These are phyloP conservation scores for Cryphonectria radicalis DNA, from an alignment of 2,329 filamentous ascomycete species.

Conservation along the genomic window DNA sequence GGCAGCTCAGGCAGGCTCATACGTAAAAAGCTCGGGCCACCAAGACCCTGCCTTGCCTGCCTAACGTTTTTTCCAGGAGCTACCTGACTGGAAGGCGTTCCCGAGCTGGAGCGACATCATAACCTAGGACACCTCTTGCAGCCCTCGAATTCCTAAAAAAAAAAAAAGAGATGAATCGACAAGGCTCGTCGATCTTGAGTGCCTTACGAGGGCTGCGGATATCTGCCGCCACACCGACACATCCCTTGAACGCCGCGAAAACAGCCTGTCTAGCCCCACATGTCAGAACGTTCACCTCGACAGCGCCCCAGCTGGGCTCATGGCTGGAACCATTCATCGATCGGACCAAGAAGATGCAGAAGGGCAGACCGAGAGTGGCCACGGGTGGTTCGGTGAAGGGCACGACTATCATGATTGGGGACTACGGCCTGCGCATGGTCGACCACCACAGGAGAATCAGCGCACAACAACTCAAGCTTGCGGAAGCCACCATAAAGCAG, in stretches of 20 bases:
- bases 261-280: constrained; percentile 42
- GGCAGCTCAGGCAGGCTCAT: constrained; percentile 10
- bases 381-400: constrained; percentile 91
- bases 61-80: constrained; percentile 19
- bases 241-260: constrained; percentile 42
- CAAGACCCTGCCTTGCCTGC: constrained; percentile 15
- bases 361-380: constrained; percentile 83
- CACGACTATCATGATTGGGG: constrained; percentile 94
- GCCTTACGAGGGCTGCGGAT: constrained; percentile 57
- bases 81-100: constrained; percentile 14
- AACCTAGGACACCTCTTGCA: neutral
- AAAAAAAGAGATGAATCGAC: constrained; percentile 53
- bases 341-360: constrained; percentile 86
- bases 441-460: constrained; percentile 93
- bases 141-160: constrained; percentile 10
- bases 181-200: constrained; percentile 50
- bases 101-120: constrained; percentile 14
- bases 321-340: constrained; percentile 82
- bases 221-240: constrained; percentile 45
- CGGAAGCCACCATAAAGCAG: constrained; percentile 90
- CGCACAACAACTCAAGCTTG: constrained; percentile 83
- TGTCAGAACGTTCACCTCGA: constrained; percentile 74
- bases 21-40: constrained; percentile 1
- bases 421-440: constrained; percentile 90
- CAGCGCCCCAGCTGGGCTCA: constrained; percentile 60